Conservation (phyloP, 441 rosid genomes). For the Geranium incanum region DNA sequence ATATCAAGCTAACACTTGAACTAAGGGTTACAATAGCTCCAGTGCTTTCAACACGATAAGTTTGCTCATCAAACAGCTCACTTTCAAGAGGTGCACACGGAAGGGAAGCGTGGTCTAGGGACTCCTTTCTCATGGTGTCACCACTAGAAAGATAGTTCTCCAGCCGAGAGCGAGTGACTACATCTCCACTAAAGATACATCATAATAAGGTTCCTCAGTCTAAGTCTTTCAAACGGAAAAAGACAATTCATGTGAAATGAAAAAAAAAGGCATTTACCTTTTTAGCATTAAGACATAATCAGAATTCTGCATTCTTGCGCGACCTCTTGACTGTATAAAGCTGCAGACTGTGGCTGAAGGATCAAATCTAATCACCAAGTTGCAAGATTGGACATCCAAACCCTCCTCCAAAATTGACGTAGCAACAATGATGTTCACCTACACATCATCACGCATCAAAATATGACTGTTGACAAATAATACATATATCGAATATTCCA, state of each 20-base stretch:
- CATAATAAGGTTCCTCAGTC: constrained; percentile 5
- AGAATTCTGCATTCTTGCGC: constrained; percentile 83
- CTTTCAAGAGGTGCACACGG: constrained; percentile 49
- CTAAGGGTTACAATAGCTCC: constrained; percentile 49
- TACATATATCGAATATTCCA: neutral
- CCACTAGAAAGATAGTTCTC: constrained; percentile 56
- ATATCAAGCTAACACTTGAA: constrained; percentile 58
- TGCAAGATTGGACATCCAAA: constrained; percentile 84
- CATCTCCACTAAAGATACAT: constrained; percentile 45
- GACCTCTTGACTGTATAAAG: constrained; percentile 92
- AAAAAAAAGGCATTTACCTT: constrained; percentile 30
- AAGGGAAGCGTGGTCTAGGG: constrained; percentile 44
- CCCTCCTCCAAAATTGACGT: constrained; percentile 96
- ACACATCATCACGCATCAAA: constrained; percentile 18
- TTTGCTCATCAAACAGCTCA: constrained; percentile 28
- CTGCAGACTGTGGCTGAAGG: constrained; percentile 70
- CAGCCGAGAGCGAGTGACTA: constrained; percentile 37
- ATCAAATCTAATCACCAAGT: constrained; percentile 78
- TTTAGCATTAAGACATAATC: constrained; percentile 73
- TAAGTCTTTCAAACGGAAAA: neutral
- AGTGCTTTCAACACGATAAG: constrained; percentile 52
- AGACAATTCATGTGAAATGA: constrained; percentile 1
- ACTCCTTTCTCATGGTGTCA: constrained; percentile 69
- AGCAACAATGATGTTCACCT: constrained; percentile 83
- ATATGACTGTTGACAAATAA: constrained; percentile 3